Base-by-base conservation (phyloP, 2,329 filamentous ascomycete genomes). In the Dothideomycetes sp. region DNA sequence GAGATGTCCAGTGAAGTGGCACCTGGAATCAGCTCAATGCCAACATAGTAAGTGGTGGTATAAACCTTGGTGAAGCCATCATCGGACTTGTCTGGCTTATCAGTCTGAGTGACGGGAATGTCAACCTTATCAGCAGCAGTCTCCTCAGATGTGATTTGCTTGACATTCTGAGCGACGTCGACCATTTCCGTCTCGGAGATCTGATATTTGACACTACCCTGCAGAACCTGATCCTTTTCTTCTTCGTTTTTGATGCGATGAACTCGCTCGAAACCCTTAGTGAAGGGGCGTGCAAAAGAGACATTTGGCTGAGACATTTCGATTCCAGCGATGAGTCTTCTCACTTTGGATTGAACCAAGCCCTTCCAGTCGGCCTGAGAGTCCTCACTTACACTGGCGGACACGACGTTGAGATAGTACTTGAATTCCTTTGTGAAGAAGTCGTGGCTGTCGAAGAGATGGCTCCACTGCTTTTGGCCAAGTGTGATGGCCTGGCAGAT, bases 371-470 rank as follows among this genome's bases (percentile, higher is more conserved):
- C 74, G 41, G 85, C 80, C 55, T 94, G 84, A 1, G 82, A 78
- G 51, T 94, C 86, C 57, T 88, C 87, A 22, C 79, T 83, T 45
- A 76, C 83, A 59, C 85, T 88, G 1, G 85, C 81, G 12, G 86
- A 78, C 34, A 88, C 82, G 43, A 98, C 81, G 38, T 82, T 85
- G 40, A 98, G 77, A 59, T 96, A 98, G 60, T 96, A 95, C 61
- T 93, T 94, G 69, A 94, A 94, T 49, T 83, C 87, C 27, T 78
- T 63, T 0, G 88, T 94, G 64, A 98, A 98, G 63, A 98, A 98
- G 0, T 80, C 84, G 62, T 96, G 89, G 53, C 87, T 87, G 32
- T 74, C 70, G 58, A 98, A 96, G 1, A 98, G 68, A 46, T 89
- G 84, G 52, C 82, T 84, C 91, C 91, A 98, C 12, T 73, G 74